Evolutionary conservation across 2,329 filamentous ascomycete species (phyloP), one percentile per base, ranked within the genome.

Genomic region (Epicoccum sorghinum): DNA sequence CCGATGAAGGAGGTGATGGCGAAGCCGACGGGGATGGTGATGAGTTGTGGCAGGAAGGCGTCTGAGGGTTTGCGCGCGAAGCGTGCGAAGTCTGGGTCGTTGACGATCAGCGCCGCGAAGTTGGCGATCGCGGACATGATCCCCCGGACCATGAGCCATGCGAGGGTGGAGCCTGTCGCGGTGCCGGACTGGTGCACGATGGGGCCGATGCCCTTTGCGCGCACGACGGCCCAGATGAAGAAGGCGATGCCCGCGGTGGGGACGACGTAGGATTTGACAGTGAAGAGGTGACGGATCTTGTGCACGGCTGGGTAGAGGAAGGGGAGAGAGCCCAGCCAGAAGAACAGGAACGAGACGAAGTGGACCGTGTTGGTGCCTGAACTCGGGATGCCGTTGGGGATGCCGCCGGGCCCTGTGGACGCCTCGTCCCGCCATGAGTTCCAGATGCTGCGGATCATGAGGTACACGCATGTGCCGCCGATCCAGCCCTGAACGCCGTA

Each of bases 381-480:
- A 48, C 77, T 78, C 1, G 85, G 77, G 54, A 95, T 90, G 7
- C 82, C 82, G 66, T 93, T 91, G 9, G 82, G 85, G 57, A 92
- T 82, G 1, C 79, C 82, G 1, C 18, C 18, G 18, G 18, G 18
- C 2, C 67, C 68, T 12, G 36, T 30, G 24, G 23, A 9, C 56
- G 62, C 51, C 57, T 66, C 67, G 65, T 80, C 66, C 63, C 83
- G 79, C 83, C 85, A 89, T 43, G 81, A 82, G 57, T 80, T 84
- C 91, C 91, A 96, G 69, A 96, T 93, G 4, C 90, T 79, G 41
- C 88, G 83, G 58, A 96, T 93, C 91, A 96, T 96, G 54, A 96
- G 78, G 59, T 91, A 91, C 4, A 96, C 87, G 64, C 92, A 96
- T 54, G 89, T 75, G 65, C 83, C 83, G 64, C 92, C 92, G 59